Conservation (phyloP, 192 early-diverging fungal genomes). For the Nowakowskiella sp. region DNA sequence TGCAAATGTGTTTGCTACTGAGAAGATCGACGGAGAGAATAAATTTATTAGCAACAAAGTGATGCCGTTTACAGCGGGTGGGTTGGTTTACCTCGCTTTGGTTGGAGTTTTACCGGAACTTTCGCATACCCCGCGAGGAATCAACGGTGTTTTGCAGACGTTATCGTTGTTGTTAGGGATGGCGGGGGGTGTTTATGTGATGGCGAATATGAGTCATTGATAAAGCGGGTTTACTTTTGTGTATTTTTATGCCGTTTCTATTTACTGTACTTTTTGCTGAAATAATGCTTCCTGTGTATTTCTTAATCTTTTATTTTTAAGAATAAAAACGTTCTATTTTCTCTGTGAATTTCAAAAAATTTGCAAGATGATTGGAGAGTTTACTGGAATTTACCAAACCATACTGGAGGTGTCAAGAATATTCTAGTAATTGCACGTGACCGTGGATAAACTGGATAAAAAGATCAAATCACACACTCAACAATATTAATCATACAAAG, state of each 20-base stretch:
- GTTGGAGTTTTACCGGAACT: slow-evolving; percentile 80
- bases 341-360: no score
- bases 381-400: no score
- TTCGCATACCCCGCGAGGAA: background rate
- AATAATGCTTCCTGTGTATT: no score
- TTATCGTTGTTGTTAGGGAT: background rate
- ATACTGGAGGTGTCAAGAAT: no score
- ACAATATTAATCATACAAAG: no score
- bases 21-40: slow-evolving; percentile 49
- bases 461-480: no score
- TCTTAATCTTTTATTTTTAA: no score
- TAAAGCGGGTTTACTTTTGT: background rate
- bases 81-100: slow-evolving; percentile 79
- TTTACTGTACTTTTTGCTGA: no score
- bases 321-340: no score
- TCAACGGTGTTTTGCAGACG: background rate
- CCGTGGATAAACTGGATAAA: no score
- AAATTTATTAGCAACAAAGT: slow-evolving; percentile 74
- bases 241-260: background rate
- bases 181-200: background rate
- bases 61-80: slow-evolving; percentile 82
- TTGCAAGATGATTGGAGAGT: no score
- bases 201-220: background rate
- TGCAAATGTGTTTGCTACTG: slow-evolving; percentile 23
- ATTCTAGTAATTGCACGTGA: no score